Percentiles rank a stretch among this genome's conserved stretches.
Evolutionary conservation across 2,329 filamentous ascomycete species (phyloP).

Genomic region (Allantophomopsis lycopodina): DNA sequence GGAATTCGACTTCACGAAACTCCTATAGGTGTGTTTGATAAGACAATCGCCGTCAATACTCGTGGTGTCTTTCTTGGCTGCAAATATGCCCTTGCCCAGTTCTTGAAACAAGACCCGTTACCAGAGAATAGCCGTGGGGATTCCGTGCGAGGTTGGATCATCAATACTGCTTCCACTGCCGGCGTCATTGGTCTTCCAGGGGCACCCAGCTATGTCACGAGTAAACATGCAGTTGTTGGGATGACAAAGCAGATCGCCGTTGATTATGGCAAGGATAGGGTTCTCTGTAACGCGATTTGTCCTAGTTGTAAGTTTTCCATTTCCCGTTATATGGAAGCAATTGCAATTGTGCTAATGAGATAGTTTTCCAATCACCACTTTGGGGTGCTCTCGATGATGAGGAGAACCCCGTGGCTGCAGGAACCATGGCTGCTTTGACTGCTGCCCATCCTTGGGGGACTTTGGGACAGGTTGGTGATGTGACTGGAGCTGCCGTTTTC

Average conservation of each 20-base stretch:
- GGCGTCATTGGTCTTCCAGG: slow-evolving; percentile 6
- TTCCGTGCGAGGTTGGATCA: slow-evolving; percentile 11
- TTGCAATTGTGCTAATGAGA: too few species aligned
- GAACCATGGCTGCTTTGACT: not conserved
- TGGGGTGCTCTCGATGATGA: not conserved
- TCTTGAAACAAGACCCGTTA: slow-evolving; percentile 3
- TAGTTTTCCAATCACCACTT: too few species aligned
- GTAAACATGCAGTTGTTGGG: slow-evolving; percentile 14
- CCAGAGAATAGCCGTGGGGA: slow-evolving; percentile 1
- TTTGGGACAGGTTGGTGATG: slow-evolving; percentile 3
- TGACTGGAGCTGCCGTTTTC: slow-evolving; percentile 4
- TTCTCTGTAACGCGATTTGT: slow-evolving; percentile 5
- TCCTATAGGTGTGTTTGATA: slow-evolving; percentile 5
- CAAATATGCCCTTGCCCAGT: slow-evolving; percentile 15
- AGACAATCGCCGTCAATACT: slow-evolving; percentile 18
- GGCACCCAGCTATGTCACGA: slow-evolving; percentile 8
- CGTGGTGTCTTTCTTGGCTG: slow-evolving; percentile 20
- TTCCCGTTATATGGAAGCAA: not conserved
- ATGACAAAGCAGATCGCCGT: slow-evolving; percentile 6
- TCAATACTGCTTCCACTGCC: slow-evolving; percentile 12
- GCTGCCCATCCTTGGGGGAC: slow-evolving; percentile 4
- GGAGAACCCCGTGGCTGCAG: slow-evolving; percentile 1
- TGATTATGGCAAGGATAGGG: slow-evolving; percentile 4
- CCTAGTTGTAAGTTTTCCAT: slow-evolving; percentile 2
- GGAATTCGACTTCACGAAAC: slow-evolving; percentile 2